phyloP scores from a whole-genome alignment of 2,329 filamentous ascomycete genomes.

The Pestalotiopsis sp. region DNA sequence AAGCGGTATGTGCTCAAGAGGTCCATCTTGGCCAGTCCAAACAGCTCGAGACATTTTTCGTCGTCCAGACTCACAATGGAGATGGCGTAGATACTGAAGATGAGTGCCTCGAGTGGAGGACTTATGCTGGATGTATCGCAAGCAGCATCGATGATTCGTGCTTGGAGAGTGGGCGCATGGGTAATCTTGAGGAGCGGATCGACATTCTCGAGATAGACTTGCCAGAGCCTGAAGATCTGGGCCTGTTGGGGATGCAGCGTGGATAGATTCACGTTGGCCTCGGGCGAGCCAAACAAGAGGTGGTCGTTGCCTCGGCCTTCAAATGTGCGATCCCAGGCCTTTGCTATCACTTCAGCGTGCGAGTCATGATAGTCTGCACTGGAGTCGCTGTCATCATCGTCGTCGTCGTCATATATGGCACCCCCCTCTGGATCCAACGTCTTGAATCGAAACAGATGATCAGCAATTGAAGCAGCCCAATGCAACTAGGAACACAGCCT shows the following conservation, averaged over 20 bases:
- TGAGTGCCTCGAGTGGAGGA: constrained; percentile 52
- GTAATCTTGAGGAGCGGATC: constrained; percentile 62
- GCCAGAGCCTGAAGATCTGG: constrained; percentile 56
- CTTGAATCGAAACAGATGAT: not conserved
- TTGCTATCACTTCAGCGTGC: constrained; percentile 40
- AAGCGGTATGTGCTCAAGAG: constrained; percentile 47
- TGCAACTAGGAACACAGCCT: constrained; percentile 19
- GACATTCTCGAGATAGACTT: constrained; percentile 60
- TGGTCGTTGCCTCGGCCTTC: constrained; percentile 45
- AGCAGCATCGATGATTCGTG: constrained; percentile 52
- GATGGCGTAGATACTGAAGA: constrained; percentile 56
- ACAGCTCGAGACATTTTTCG: constrained; percentile 43
- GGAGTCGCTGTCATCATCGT: constrained; percentile 32
- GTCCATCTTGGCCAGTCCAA: constrained; percentile 42
- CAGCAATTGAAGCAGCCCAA: constrained; percentile 19
- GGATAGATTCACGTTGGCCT: constrained; percentile 44
- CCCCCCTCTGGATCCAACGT: not conserved
- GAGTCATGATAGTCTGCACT: constrained; percentile 32
- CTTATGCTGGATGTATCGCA: constrained; percentile 42
- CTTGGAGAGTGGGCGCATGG: constrained; percentile 57
- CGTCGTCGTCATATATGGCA: constrained; percentile 22
- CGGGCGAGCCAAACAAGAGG: constrained; percentile 55
- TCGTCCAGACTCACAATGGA: constrained; percentile 44
- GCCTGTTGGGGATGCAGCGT: constrained; percentile 51
- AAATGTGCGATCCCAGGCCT: constrained; percentile 45